Evolutionary conservation across 2,329 filamentous ascomycete genomes (phyloP), one percentile per base, ranked within the genome.

Genomic region (Aspergillus costaricaensis): DNA sequence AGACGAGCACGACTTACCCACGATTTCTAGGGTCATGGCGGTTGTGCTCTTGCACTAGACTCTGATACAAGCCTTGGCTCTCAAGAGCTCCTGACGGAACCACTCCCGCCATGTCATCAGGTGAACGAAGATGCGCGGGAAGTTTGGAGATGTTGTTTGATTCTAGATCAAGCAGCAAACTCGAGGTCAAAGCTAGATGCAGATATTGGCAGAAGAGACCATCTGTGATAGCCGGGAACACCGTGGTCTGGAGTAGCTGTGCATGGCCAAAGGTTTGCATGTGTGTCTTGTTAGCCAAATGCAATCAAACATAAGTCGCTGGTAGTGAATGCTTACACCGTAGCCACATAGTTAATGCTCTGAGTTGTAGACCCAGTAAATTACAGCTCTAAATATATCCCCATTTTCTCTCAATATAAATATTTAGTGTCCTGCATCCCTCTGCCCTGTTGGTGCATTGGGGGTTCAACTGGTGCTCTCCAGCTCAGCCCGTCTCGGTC

Each of bases 21-120:
- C 50, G 59, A 25, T 62, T 65, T 23, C 41, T 59, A 17, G 58
- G 64, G 12, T 62, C 39, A 15, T 62, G 58, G 32, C 58, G 57
- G 23, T 52, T 48, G 23, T 38, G 51, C 30, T 44, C 41, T 44
- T 23, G 17, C 41, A 23, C 4, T 10, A 44, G 10, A 23, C 41
- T 44, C 3, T 44, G 19, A 9, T 17, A 3, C 41, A 9, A 23
- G 10, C 6, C 41, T 44, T 21, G 19, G 17, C 19, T 14, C 12
- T 44, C 5, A 44, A 44, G 19, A 7, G 14, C 10, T 44, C 19
- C 41, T 6, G 41, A 6, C 10, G 41, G 10, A 14, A 19, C 41
- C 41, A 23, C 41, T 12, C 41, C 41, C 23, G 19, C 21, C 41
- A 44, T 44, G 7, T 23, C 17, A 21, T 19, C 17, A 10, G 5